These are phyloP conservation scores for Phytophthora uliginosa DNA, from an alignment of 352 stramenopile species.

Conservation along the genomic window DNA sequence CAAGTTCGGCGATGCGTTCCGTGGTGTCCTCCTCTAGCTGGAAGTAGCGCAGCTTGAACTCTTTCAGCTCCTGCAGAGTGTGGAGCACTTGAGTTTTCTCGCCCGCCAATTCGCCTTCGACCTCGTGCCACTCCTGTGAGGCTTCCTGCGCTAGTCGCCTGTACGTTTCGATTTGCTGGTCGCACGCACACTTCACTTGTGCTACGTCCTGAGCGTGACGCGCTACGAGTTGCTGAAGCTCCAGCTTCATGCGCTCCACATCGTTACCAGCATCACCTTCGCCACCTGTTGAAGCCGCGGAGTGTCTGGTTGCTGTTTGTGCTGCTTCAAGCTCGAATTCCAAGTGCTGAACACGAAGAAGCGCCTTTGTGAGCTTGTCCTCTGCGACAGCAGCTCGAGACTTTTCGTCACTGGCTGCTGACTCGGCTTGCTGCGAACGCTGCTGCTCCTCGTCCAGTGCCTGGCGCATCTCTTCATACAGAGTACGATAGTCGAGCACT, in stretches of 20 bases:
- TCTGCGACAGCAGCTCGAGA: conserved; percentile 28
- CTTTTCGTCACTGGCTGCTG: conserved; percentile 32
- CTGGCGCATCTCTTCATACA: conserved; percentile 72
- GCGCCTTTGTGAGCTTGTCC: conserved; percentile 64
- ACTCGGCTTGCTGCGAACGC: conserved; percentile 28
- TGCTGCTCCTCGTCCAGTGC: conserved; percentile 56
- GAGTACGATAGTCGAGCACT: conserved; percentile 72
- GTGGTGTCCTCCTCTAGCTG: conserved; percentile 69
- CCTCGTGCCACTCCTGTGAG: conserved; percentile 77
- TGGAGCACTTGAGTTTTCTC: conserved; percentile 70
- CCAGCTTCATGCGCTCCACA: conserved; percentile 37
- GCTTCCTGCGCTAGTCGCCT: conserved; percentile 68
- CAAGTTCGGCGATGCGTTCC: conserved; percentile 70
- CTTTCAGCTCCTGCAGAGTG: conserved; percentile 73
- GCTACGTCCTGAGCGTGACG: conserved; percentile 56
- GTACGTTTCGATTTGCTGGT: conserved; percentile 73
- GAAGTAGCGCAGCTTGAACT: conserved; percentile 79
- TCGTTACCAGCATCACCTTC: conserved; percentile 6
- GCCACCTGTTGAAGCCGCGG: background rate
- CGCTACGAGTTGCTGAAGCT: conserved; percentile 42
- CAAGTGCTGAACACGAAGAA: conserved; percentile 68
- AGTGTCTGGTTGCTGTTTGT: conserved; percentile 31
- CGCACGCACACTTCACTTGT: conserved; percentile 58
- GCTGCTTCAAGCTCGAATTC: conserved; percentile 69
- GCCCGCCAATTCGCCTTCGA: conserved; percentile 62